Conservation (phyloP, 78 protist species). For the Bigelowiella natans region DNA sequence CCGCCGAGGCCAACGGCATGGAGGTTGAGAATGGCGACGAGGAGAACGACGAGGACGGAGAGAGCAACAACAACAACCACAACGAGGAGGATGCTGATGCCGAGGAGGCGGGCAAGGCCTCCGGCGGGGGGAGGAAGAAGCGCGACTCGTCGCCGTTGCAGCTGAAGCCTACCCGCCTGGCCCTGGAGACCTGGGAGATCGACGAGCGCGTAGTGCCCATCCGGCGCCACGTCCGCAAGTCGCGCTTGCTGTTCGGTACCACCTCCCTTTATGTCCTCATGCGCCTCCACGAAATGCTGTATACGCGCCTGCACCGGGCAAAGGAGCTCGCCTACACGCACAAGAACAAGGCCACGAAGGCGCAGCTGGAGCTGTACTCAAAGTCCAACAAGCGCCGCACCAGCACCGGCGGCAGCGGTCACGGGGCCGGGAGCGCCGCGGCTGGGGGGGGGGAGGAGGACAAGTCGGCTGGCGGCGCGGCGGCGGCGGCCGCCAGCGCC, state of each 20-base stretch:
- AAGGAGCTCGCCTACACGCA: conserved; percentile 4
- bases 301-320: background rate
- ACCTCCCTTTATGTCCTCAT: background rate
- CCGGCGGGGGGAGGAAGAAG: too few relatives aligned
- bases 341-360: background rate
- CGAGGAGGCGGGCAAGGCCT: too few relatives aligned
- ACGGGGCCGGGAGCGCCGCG: background rate
- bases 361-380: background rate
- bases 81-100: too few relatives aligned
- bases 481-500: too few relatives aligned
- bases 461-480: too few relatives aligned
- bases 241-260: background rate
- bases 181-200: background rate
- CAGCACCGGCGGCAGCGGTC: background rate
- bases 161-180: background rate
- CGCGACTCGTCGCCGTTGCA: too few relatives aligned
- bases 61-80: too few relatives aligned
- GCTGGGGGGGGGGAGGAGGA: too few relatives aligned
- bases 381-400: background rate
- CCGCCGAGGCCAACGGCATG: too few relatives aligned
- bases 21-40: too few relatives aligned
- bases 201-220: background rate
- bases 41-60: too few relatives aligned
- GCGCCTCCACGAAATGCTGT: background rate
- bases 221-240: background rate